Conservation (phyloP, 306 rosid species). For the Quillaja saponaria region DNA sequence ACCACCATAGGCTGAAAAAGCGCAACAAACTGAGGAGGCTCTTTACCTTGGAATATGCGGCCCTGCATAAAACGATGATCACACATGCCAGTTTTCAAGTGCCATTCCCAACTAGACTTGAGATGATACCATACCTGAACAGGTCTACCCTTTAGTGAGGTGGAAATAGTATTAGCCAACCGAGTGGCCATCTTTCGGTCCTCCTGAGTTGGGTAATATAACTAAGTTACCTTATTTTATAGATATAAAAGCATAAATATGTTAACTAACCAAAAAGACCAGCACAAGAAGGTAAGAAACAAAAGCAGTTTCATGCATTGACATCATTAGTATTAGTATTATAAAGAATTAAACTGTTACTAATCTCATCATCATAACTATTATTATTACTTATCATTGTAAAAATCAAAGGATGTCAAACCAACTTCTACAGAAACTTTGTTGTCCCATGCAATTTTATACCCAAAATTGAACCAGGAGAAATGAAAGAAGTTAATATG, state of each 20-base stretch:
- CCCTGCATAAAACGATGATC: slow-evolving; percentile 64
- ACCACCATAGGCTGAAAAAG: slow-evolving; percentile 94
- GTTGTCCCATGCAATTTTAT: not conserved
- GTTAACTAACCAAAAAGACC: slow-evolving; percentile 1
- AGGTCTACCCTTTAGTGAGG: slow-evolving; percentile 97
- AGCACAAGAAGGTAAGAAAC: slow-evolving; percentile 9
- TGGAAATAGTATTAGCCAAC: slow-evolving; percentile 83
- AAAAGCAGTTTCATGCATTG: slow-evolving; percentile 9
- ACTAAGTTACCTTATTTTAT: slow-evolving; percentile 25
- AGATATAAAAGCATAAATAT: slow-evolving; percentile 1
- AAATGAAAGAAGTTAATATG: not conserved
- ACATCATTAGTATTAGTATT: not conserved
- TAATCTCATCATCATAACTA: too few relatives aligned
- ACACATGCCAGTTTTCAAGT: slow-evolving; percentile 30
- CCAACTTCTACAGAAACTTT: not conserved
- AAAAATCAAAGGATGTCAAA: not conserved
- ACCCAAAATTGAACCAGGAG: not conserved
- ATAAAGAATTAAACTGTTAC: too few relatives aligned
- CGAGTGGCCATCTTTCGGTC: slow-evolving; percentile 88
- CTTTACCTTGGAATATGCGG: slow-evolving; percentile 84
- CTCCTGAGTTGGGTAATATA: slow-evolving; percentile 58
- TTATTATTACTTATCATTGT: not conserved
- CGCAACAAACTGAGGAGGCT: slow-evolving; percentile 89
- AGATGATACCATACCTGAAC: slow-evolving; percentile 70
- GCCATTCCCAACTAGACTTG: slow-evolving; percentile 30